Base-by-base conservation (phyloP, 495 filamentous ascomycete species). In the Achaetomiella virescens region DNA sequence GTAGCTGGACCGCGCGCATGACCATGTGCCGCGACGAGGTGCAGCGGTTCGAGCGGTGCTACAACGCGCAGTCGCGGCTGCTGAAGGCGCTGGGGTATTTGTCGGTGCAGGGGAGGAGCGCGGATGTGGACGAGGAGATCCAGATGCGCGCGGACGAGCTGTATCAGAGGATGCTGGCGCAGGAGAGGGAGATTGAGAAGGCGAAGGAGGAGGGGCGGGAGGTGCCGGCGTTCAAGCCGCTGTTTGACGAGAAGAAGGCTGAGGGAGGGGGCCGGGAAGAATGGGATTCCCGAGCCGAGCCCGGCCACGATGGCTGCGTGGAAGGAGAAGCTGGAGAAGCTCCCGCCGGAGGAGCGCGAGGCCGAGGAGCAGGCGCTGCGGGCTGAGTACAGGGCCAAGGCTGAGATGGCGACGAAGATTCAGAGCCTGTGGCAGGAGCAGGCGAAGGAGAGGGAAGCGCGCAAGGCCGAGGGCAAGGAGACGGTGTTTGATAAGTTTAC, bases 61-160 rank as follows among this genome's bases (percentile, higher is more conserved):
- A 90, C 67, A 80, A 73, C 45, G 87, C 84, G 66, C 91, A 97
- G 73, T 79, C 80, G 82, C 85, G 90, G 72, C 89, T 97, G 59
- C 72, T 98, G 36, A 89, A 90, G 68, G 89, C 90, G 10, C 72
- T 98, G 27, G 93, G 93, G n/a, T 98, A 96, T 68, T 77, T 95
- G 59, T 79, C 81, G 0, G 78, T 77, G 36, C 76, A 80, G 57
- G 75, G 84, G 14, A 79, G 83, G n/a, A 75, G 81, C 35, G 61
- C 75, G 6, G 85, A 86, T 42, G 78, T 85, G 48, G 88, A 95
- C 60, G 93, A 97, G 73, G 75, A 82, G 52, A 95, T 98, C 57
- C 93, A 98, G 72, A 88, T 98, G 87, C 90, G 95, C 70, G 91
- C 90, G 48, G 90, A 97, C 71, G 83, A 79, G 51, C 76, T 97